A percentile compares a stretch with the other conserved stretches of the same genome.
These are phyloP conservation scores for Pisolithus marmoratus DNA, from an alignment of 768 basidiomycete genomes.

Conservation along the genomic window DNA sequence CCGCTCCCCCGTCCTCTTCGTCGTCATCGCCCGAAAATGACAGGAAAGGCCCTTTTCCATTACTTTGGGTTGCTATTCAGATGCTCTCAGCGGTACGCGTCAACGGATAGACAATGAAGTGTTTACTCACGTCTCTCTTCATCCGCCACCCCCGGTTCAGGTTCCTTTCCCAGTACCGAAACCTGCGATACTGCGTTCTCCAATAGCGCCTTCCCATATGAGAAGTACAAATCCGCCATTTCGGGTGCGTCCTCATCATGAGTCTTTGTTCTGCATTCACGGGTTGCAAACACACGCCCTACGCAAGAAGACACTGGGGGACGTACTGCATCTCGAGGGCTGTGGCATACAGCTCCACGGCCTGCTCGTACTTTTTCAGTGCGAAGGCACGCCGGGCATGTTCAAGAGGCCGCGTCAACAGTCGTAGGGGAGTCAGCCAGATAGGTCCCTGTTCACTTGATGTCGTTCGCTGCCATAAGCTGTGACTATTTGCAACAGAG, in stretches of 20 bases:
- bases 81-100: constrained; percentile 1
- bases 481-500: neutral
- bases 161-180: constrained; percentile 85
- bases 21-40: constrained; percentile 81
- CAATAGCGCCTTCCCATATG: constrained; percentile 88
- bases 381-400: constrained; percentile 87
- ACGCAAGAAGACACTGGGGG: constrained; percentile 20
- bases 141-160: constrained; percentile 45
- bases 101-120: neutral
- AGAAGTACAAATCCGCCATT: constrained; percentile 82
- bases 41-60: constrained; percentile 52
- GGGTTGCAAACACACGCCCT: constrained; percentile 10
- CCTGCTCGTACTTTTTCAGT: constrained; percentile 78
- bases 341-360: constrained; percentile 76
- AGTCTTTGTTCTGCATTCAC: constrained; percentile 53
- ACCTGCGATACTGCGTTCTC: constrained; percentile 87
- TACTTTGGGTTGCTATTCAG: constrained; percentile 24
- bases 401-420: constrained; percentile 59
- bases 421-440: constrained; percentile 18
- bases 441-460: constrained; percentile 20
- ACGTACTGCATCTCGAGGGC: constrained; percentile 82
- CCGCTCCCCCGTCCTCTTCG: constrained; percentile 53
- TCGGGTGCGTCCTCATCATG: constrained; percentile 78
- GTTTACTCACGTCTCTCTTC: constrained; percentile 31
- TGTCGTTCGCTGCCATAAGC: constrained; percentile 7